Evolutionary conservation across 2,329 filamentous ascomycete genomes (phyloP), one percentile per base, ranked within the genome.

Genomic region (Colletotrichum sp.): DNA sequence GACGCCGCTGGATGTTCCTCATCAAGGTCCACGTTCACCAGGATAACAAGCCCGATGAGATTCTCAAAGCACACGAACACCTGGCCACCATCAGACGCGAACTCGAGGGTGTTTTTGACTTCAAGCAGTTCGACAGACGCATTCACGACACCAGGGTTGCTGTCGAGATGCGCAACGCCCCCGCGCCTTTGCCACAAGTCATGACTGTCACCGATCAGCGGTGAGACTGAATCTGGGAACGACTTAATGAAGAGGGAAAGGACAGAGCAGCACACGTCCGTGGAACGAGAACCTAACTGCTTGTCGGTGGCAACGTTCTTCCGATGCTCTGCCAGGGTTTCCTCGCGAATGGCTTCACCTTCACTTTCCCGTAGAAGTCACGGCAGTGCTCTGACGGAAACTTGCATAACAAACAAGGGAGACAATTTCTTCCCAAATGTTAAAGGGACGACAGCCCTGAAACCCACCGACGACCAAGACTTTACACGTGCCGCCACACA

Each of bases 41-140:
- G 74, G 90, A 92, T 69, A 90, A 87, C 78, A 88, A 90, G 68
- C 91, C 90, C 0, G 90, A 91, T 49, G 90, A 91, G 80, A 86
- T 92, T 34, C 86, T 88, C 60, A 88, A 90, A 78, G 90, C 86
- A 0, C 87, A 89, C 55, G 89, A 90, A n/a, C 86, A 88, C 77
- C 83, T 93, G 7, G 78, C 88, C 21, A 84, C 82, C 2, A 82
- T 89, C 2, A 85, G 87, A 39, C 83, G 82, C 15, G 87, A 90
- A 68, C 84, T 92, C 8, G 85, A 87, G 4, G 89, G 89, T 1
- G 87, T 88, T 1, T 90, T 92, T 76, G 87, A 89, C 44, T 90
- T 92, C 78, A 85, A 86, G 72, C 80, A 83, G 5, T 86, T 89
- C 67, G 90, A 92, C 77, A 88, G 90, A 66, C 88, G 88, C 74